These are phyloP conservation scores for Cryptococcus sp. DNA, from an alignment of 1,284 basidiomycete species.

Conservation along the genomic window DNA sequence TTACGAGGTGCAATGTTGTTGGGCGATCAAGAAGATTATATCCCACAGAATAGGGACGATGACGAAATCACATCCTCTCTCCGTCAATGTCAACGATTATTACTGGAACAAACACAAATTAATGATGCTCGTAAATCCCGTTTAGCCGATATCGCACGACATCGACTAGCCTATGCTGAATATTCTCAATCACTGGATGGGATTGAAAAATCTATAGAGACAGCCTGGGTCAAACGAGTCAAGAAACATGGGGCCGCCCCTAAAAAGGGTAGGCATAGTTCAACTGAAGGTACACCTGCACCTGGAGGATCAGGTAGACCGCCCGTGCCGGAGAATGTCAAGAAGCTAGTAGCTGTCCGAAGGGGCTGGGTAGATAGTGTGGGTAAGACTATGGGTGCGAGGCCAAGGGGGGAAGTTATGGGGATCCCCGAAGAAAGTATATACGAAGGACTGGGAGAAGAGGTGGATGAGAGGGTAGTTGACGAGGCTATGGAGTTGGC, in stretches of 20 bases:
- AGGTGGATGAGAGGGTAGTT: constrained; percentile 45
- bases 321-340: constrained; percentile 66
- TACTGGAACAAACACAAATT: constrained; percentile 67
- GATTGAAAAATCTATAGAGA: constrained; percentile 72
- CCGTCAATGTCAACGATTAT: constrained; percentile 77
- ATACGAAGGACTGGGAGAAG: constrained; percentile 66
- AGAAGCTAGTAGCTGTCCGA: constrained; percentile 64
- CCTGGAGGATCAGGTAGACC: constrained; percentile 53
- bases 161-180: constrained; percentile 83
- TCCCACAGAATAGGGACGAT: constrained; percentile 73
- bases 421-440: constrained; percentile 70
- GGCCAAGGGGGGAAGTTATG: constrained; percentile 62
- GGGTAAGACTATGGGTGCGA: constrained; percentile 62
- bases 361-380: constrained; percentile 68
- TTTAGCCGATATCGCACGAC: constrained; percentile 71
- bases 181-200: constrained; percentile 74
- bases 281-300: constrained; percentile 8
- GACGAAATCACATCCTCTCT: constrained; percentile 89
- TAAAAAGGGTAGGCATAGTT: constrained; percentile 65
- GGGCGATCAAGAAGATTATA: constrained; percentile 56
- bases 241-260: constrained; percentile 57
- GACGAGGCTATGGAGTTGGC: constrained; percentile 31
- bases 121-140: constrained; percentile 79
- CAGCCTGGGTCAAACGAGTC: constrained; percentile 49
- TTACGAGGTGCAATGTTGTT: constrained; percentile 53